These are phyloP conservation scores for Saccharomycopsis javanensis DNA, from an alignment of 805 yeast species.

Conservation along the genomic window DNA sequence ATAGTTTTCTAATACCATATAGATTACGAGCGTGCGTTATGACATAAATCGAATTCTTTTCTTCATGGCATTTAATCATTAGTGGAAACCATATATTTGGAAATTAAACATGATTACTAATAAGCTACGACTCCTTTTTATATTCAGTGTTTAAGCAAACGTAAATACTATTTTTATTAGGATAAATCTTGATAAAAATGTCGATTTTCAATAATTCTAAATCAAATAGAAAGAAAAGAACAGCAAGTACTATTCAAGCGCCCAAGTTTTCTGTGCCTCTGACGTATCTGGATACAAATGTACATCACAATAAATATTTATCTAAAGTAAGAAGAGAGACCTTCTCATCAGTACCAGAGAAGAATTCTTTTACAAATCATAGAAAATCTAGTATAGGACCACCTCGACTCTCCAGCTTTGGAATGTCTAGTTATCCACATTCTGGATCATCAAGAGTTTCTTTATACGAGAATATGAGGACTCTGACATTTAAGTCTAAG, in stretches of 20 bases:
- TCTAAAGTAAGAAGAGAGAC: neutral
- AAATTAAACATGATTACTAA: neutral
- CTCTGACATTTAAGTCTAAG: neutral
- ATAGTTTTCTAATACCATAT: too few species aligned
- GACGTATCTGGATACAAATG: neutral
- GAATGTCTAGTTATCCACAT: neutral
- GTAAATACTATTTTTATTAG: too few species aligned
- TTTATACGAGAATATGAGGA: neutral
- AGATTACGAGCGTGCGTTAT: neutral
- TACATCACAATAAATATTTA: neutral
- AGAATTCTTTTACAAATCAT: neutral
- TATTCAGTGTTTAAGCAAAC: neutral
- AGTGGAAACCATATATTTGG: neutral
- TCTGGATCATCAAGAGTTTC: neutral
- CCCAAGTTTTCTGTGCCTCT: constrained; percentile 1
- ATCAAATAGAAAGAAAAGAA: neutral
- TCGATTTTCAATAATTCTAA: neutral
- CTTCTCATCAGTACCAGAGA: neutral
- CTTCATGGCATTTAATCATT: neutral
- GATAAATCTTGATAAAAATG: neutral
- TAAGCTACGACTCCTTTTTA: neutral
- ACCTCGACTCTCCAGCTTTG: constrained; percentile 11
- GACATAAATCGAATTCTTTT: neutral
- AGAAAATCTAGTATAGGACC: constrained; percentile 17
- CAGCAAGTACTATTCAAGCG: constrained; percentile 1